Evolutionary conservation across 2,329 filamentous ascomycete genomes (phyloP), one percentile per base, ranked within the genome.

Genomic region (Microascus cirrosus): DNA sequence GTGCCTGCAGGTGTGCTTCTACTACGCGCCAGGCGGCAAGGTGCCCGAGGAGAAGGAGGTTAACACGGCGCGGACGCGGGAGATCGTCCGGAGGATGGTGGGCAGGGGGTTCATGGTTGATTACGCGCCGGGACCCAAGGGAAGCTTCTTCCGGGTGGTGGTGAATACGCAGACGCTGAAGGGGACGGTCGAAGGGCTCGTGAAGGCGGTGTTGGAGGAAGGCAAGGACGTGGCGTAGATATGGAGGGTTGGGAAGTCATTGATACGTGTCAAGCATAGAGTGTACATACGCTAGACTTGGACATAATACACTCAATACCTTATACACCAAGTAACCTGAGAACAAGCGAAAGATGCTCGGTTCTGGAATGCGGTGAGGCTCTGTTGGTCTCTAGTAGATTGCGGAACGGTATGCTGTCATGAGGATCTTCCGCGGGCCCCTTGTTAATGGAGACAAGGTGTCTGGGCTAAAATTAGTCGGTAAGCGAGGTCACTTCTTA

Each of bases 1-100:
- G 0, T 97, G 93, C 72, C 74, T 96, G 68, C 94, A 97, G 73
- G 88, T 97, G 24, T 96, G 93, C 75, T 97, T 97, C 70, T 96
- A 96, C 70, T 91, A 89, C 66, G 83, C 86, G 0, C 82, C 82
- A 0, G 62, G 62, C 1, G 82, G 84, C 2, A 65, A 70, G 59
- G 62, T 87, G 51, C 64, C 70, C 0, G 69, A 57, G 0, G 70
- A 74, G 18, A 62, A 67, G 6, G 70, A 69, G 42, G 70, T 68
- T 56, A 84, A 83, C 65, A 81, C 79, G 35, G 65, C 67, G 48
- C 69, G 73, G 48, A 83, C 81, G 35, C 71, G 74, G 62, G 67
- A 63, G 10, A 79, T 83, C 65, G 79, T 77, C 1, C 67, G 69
- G 55, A 71, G 66, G 62, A 68, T 84, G 61, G 73, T 82, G 13